Base-by-base conservation (phyloP, 179 eudicot species). In the Silene vulgaris region DNA sequence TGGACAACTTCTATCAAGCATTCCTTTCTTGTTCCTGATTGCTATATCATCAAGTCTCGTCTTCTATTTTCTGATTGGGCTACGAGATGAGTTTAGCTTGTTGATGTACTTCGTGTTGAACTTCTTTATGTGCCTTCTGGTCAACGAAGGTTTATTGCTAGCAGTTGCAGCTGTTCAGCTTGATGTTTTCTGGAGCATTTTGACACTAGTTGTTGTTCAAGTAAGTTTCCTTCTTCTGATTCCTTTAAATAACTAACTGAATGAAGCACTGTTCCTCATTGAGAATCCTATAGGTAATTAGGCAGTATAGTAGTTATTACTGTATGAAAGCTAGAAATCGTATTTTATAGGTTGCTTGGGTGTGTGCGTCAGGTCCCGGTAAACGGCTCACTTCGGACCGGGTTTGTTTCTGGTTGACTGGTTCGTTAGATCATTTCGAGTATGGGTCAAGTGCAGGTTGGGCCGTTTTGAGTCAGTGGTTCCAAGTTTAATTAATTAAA, bases 1-100 rank as follows among this genome's bases (percentile, higher is more conserved):
- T 74, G 99, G 99, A 73, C 99, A 96, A 75, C 87, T 96, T 63
- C 78, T 96, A 50, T 87, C 99, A 65, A 93, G 99, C 78, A 87
- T 96, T 71, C 99, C 99, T 3, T 93, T 96, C 84, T 83, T 96
- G 87, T 91, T 96, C 87, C 97, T 96, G 74, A 91, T 93, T 71
- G 91, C 99, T 72, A 84, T 90, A 78, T 89, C 97, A 76, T 89
- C 99, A 23, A 89, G 97, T 79, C 89, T 96, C 29, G 92, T 91
- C 67, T 94, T 94, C 87, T 94, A 89, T 82, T 96, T 93, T 80
- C 90, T 96, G 43, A 81, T 93, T 4, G 97, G 97, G 76, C 86
- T 95, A 64, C 83, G 87, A 48, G 88, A 95, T 71, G 93, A 95
- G 79, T 95, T 95, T 87, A 83, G 90, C 88, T 86, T 90, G 87